Conservation (phyloP, 176 grass and related monocot species). For the Cenchrus purpureus region DNA sequence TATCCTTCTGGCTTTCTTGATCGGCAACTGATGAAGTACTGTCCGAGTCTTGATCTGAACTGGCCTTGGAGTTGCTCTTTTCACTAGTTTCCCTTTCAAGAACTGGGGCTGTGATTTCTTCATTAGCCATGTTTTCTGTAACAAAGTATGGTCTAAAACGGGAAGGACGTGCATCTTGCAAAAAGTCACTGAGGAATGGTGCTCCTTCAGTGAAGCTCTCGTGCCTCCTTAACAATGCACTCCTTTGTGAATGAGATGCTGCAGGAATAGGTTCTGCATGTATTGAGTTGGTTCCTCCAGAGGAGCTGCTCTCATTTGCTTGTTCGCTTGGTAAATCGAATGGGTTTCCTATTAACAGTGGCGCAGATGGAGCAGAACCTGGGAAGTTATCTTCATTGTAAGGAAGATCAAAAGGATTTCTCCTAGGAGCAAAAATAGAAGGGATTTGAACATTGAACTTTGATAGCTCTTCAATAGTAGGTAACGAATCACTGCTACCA, state of each 20-base stretch:
- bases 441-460: conserved; percentile 56
- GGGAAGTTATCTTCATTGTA: conserved; percentile 66
- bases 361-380: conserved; percentile 58
- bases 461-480: conserved; percentile 44
- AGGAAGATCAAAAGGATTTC: conserved; percentile 62
- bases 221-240: conserved; percentile 60
- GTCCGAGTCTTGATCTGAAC: conserved; percentile 42
- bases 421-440: conserved; percentile 51
- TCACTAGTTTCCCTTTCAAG: conserved; percentile 45
- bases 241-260: conserved; percentile 29
- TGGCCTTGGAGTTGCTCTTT: conserved; percentile 46
- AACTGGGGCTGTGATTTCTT: conserved; percentile 27
- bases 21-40: conserved; percentile 43
- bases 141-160: conserved; percentile 57
- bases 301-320: conserved; percentile 43
- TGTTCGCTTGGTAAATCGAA: conserved; percentile 44
- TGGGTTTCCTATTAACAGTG: conserved; percentile 37
- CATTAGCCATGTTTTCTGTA: conserved; percentile 48
- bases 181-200: conserved; percentile 51
- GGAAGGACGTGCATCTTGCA: conserved; percentile 41
- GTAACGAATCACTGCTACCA: conserved; percentile 46
- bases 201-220: conserved; percentile 67
- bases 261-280: conserved; percentile 30
- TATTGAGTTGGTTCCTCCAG: conserved; percentile 17
- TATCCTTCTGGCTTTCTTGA: conserved; percentile 57